Conservation (phyloP, 177 flowering plant species). For the Vitis hybrid region DNA sequence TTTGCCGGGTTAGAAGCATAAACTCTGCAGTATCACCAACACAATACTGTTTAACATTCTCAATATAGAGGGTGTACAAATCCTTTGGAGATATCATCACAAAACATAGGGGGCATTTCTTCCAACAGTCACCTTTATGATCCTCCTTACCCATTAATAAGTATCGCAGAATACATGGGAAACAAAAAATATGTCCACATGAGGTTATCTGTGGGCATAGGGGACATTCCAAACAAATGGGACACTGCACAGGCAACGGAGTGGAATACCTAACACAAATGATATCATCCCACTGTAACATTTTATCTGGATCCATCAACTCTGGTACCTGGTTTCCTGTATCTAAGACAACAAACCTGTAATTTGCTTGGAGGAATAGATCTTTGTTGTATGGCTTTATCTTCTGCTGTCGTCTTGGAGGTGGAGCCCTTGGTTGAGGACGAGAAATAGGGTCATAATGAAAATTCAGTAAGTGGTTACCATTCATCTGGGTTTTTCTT, state of each 20-base stretch:
- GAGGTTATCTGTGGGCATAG: slow-evolving; percentile 93
- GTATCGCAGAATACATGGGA: slow-evolving; percentile 85
- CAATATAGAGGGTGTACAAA: slow-evolving; percentile 74
- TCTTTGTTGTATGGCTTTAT: slow-evolving; percentile 88
- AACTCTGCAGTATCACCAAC: slow-evolving; percentile 74
- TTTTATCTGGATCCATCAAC: slow-evolving; percentile 79
- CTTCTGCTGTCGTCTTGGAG: slow-evolving; percentile 61
- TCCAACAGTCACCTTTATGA: slow-evolving; percentile 67
- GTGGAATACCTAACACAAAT: slow-evolving; percentile 75
- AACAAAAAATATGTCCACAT: slow-evolving; percentile 96
- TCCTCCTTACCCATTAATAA: slow-evolving; percentile 72
- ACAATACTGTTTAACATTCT: slow-evolving; percentile 59
- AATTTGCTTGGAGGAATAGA: slow-evolving; percentile 92
- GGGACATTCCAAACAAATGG: slow-evolving; percentile 90
- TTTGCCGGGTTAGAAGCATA: slow-evolving; percentile 69
- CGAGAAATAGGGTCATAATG: slow-evolving; percentile 82
- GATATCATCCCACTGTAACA: slow-evolving; percentile 89
- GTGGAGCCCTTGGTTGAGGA: slow-evolving; percentile 57
- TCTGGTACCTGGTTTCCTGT: slow-evolving; percentile 53
- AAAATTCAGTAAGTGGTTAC: slow-evolving; percentile 87
- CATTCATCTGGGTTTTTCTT: slow-evolving; percentile 65
- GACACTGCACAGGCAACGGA: slow-evolving; percentile 76
- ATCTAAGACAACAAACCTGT: slow-evolving; percentile 82
- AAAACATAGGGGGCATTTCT: slow-evolving; percentile 93
- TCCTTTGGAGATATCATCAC: slow-evolving; percentile 80